A percentile compares a stretch with the other conserved stretches of the same genome.
phyloP scores from a whole-genome alignment of 192 early-diverging fungal genomes.

The Coemansia sp. region DNA sequence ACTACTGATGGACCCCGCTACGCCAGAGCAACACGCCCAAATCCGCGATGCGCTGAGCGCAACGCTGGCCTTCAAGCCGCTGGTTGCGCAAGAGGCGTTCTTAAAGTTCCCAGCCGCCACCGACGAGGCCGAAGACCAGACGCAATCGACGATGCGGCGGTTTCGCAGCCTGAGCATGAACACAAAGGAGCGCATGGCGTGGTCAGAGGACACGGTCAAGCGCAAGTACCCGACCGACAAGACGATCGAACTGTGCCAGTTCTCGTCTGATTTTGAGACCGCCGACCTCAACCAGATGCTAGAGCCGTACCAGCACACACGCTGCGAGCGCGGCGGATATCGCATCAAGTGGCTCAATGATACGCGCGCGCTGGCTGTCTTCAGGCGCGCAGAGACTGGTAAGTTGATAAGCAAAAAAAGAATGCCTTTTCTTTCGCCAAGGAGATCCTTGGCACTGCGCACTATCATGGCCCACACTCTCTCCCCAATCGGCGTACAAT shows the following conservation, averaged over 20 bases:
- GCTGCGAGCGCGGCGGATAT: slow-evolving; percentile 56
- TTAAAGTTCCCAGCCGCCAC: slow-evolving; percentile 36
- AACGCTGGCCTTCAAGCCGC: slow-evolving; percentile 44
- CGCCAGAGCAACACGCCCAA: slow-evolving; percentile 45
- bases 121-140: slow-evolving; percentile 42
- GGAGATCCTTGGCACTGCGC: slow-evolving; percentile 4
- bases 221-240: slow-evolving; percentile 58
- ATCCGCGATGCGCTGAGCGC: slow-evolving; percentile 48
- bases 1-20: slow-evolving; percentile 38
- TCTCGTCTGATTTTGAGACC: slow-evolving; percentile 57
- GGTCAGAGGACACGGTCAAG: slow-evolving; percentile 55
- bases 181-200: slow-evolving; percentile 52
- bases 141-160: slow-evolving; percentile 32
- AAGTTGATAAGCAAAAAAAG: slow-evolving; percentile 14
- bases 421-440: neutral
- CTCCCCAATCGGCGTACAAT: neutral
- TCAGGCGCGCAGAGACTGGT: slow-evolving; percentile 57
- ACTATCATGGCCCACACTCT: neutral
- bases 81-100: slow-evolving; percentile 47
- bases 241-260: slow-evolving; percentile 54
- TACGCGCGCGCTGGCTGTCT: slow-evolving; percentile 55
- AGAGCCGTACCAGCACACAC: slow-evolving; percentile 59
- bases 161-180: slow-evolving; percentile 57
- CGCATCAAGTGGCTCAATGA: slow-evolving; percentile 60
- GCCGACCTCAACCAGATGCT: slow-evolving; percentile 59